Conservation (phyloP, 139 green algal species). For the Edaphochlamys debaryana region DNA sequence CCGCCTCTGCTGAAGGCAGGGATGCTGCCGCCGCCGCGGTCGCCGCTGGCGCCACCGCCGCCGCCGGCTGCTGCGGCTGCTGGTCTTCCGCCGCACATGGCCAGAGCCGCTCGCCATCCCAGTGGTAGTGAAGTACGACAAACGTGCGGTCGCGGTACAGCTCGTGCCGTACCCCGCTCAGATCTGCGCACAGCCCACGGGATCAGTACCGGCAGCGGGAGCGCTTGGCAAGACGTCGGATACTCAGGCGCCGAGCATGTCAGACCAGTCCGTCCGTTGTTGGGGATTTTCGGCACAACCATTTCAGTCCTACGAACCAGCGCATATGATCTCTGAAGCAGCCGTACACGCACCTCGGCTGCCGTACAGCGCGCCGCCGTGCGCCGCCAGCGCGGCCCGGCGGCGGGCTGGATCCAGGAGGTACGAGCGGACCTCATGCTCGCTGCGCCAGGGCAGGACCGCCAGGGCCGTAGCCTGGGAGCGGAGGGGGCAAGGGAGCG, state of each 20-base stretch:
- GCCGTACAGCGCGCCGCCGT: neutral
- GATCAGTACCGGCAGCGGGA: too few species aligned
- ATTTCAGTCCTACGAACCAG: too few species aligned
- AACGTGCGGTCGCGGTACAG: conserved; percentile 20
- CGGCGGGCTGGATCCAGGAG: neutral
- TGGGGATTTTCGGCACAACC: too few species aligned
- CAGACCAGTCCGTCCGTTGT: too few species aligned
- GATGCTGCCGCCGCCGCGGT: neutral
- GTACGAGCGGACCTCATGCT: conserved; percentile 12
- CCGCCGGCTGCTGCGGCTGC: neutral
- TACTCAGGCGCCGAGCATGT: too few species aligned
- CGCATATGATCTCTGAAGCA: too few species aligned
- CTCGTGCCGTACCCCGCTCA: neutral
- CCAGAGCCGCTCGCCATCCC: conserved; percentile 13
- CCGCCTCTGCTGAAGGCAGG: too few species aligned
- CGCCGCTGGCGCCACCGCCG: neutral
- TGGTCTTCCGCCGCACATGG: neutral
- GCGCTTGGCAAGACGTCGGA: too few species aligned
- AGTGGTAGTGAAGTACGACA: conserved; percentile 29
- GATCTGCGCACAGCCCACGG: too few species aligned
- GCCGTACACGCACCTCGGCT: neutral
- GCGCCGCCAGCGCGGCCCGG: neutral
- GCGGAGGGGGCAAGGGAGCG: too few species aligned
- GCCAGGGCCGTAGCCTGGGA: conserved; percentile 19
- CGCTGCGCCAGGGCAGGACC: conserved; percentile 17